Evolutionary conservation across 352 stramenopile species (phyloP).

Genomic region (Phytophthora aleatoria): DNA sequence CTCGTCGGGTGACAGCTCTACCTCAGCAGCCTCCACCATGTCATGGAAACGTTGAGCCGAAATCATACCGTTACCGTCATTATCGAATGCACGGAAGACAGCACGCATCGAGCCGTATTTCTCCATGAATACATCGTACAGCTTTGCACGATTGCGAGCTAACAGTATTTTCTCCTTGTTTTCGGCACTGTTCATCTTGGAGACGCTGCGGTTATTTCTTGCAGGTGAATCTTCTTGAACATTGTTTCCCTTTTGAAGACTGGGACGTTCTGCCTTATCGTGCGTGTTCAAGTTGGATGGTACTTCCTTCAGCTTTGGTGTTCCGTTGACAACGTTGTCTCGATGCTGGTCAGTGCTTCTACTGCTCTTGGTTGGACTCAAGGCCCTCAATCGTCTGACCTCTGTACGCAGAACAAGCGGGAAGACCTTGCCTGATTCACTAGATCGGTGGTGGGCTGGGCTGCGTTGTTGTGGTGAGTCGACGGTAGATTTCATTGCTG

Average conservation of each 20-base stretch:
- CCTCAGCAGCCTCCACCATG: constrained; percentile 71
- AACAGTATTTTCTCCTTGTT: constrained; percentile 36
- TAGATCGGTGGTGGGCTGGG: constrained; percentile 4
- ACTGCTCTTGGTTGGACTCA: constrained; percentile 17
- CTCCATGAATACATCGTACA: constrained; percentile 70
- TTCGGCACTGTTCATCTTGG: not conserved
- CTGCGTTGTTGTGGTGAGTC: constrained; percentile 15
- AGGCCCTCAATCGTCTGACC: constrained; percentile 13
- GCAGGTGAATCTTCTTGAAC: constrained; percentile 10
- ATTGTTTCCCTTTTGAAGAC: constrained; percentile 15
- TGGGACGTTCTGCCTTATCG: constrained; percentile 6
- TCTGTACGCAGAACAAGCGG: constrained; percentile 29
- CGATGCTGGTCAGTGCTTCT: constrained; percentile 19
- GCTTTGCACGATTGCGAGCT: constrained; percentile 46
- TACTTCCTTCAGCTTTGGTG: constrained; percentile 8
- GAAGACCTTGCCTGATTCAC: constrained; percentile 6
- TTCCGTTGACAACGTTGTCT: not conserved
- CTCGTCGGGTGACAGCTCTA: constrained; percentile 52
- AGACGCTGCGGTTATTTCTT: not conserved
- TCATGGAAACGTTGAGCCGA: constrained; percentile 76
- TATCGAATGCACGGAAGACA: constrained; percentile 79
- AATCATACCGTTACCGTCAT: constrained; percentile 66
- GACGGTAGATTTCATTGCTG: constrained; percentile 43
- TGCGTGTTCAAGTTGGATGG: not conserved
- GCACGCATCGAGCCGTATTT: constrained; percentile 81